These are phyloP conservation scores for Gonium pectorale DNA, from an alignment of 139 green algal species.

Conservation along the genomic window DNA sequence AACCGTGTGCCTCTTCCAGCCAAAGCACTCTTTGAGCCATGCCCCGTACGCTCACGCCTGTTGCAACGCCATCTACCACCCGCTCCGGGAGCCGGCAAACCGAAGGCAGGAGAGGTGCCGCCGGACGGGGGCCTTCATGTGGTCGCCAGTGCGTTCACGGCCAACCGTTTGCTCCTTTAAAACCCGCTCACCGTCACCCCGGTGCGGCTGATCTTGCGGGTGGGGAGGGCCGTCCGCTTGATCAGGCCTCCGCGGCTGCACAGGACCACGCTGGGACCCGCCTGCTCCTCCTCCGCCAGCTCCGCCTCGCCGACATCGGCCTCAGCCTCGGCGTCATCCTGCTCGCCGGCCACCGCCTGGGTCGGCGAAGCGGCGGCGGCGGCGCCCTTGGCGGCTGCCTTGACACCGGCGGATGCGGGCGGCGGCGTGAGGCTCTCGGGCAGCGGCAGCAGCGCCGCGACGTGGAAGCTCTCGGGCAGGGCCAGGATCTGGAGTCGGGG, in stretches of 20 bases:
- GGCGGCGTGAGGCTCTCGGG: constrained; percentile 36
- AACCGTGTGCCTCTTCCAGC: too few relatives aligned
- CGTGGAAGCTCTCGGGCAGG: constrained; percentile 52
- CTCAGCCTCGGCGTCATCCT: not conserved
- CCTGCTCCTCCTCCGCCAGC: constrained; percentile 6
- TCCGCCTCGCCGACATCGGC: not conserved
- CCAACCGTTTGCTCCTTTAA: too few relatives aligned
- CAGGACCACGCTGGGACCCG: constrained; percentile 68
- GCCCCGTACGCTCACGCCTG: not conserved
- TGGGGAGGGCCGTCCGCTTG: constrained; percentile 72
- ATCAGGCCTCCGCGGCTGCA: constrained; percentile 71
- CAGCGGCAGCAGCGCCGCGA: constrained; percentile 76
- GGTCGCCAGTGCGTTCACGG: not conserved
- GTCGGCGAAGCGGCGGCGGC: not conserved
- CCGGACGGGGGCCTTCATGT: too few relatives aligned
- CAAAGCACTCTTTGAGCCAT: too few relatives aligned
- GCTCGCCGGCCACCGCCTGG: too few relatives aligned
- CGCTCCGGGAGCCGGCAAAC: too few relatives aligned
- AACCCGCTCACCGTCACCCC: constrained; percentile 6
- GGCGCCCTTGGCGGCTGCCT: not conserved
- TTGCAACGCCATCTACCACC: not conserved
- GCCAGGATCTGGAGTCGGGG: constrained; percentile 67
- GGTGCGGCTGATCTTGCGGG: constrained; percentile 24
- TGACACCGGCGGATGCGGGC: not conserved
- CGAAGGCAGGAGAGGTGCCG: too few relatives aligned